A percentile compares a stretch with the other conserved stretches of the same genome.
Conservation (phyloP, 2,329 filamentous ascomycete genomes). For the Ascochyta clinopodiicola region DNA sequence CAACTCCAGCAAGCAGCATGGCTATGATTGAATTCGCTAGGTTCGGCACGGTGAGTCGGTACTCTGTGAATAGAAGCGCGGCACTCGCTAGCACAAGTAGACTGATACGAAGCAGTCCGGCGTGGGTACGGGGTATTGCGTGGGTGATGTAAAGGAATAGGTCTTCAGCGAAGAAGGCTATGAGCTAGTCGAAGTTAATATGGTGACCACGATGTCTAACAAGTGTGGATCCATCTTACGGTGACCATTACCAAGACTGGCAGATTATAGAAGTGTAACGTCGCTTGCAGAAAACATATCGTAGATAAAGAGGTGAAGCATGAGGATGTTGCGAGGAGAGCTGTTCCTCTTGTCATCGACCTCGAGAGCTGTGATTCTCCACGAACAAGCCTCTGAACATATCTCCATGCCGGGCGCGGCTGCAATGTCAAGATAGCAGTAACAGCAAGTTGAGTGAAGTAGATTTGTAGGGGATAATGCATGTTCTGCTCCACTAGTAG, state of each 20-base stretch:
- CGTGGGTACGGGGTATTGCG: constrained; percentile 10
- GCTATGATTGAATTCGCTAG: constrained; percentile 32
- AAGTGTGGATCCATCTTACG: constrained; percentile 23
- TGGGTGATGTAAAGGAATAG: constrained; percentile 15
- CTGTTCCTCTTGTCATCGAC: constrained; percentile 1
- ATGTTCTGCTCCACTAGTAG: constrained; percentile 33
- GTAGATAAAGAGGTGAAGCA: constrained; percentile 29
- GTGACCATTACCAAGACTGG: constrained; percentile 39
- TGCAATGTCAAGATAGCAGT: constrained; percentile 10
- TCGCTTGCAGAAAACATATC: constrained; percentile 35
- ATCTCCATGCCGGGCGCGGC: background rate
- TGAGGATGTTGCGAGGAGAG: constrained; percentile 5
- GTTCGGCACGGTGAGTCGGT: constrained; percentile 31
- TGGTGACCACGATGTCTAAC: background rate
- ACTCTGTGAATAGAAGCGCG: constrained; percentile 34
- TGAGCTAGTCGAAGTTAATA: constrained; percentile 16
- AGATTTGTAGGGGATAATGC: constrained; percentile 31
- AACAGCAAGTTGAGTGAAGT: constrained; percentile 21
- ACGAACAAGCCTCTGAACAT: background rate
- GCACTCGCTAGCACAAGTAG: constrained; percentile 24
- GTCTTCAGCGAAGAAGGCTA: constrained; percentile 28
- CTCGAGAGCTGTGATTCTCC: background rate
- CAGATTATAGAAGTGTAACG: constrained; percentile 41
- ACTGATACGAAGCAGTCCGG: constrained; percentile 21
- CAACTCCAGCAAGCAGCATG: constrained; percentile 29